phyloP scores from a whole-genome alignment of 2,329 filamentous ascomycete genomes.

The Clarireedia homoeocarpa region DNA sequence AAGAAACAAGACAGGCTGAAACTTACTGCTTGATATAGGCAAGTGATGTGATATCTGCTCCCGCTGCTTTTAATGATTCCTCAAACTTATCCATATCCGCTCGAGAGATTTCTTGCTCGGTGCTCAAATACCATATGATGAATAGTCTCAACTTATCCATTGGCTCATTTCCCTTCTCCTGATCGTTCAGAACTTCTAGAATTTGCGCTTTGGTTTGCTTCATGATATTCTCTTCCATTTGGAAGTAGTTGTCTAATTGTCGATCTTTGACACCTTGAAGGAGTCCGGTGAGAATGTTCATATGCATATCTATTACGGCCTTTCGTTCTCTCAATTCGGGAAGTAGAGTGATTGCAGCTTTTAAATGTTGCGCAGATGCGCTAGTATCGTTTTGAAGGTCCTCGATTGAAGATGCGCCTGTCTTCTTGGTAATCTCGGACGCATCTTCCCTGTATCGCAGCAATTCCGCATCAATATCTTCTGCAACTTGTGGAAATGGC shows the following conservation, averaged over 20 bases:
- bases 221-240: slow-evolving; percentile 84
- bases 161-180: slow-evolving; percentile 73
- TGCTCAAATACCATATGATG: slow-evolving; percentile 94
- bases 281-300: slow-evolving; percentile 86
- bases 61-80: slow-evolving; percentile 68
- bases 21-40: slow-evolving; percentile 79
- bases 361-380: slow-evolving; percentile 86
- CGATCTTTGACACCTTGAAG: slow-evolving; percentile 81
- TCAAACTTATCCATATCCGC: slow-evolving; percentile 81
- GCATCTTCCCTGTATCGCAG: slow-evolving; percentile 95
- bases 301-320: slow-evolving; percentile 92
- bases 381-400: slow-evolving; percentile 85
- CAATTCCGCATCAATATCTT: slow-evolving; percentile 90
- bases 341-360: slow-evolving; percentile 86
- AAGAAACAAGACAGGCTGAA: background rate
- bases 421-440: slow-evolving; percentile 89
- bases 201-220: slow-evolving; percentile 89
- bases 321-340: slow-evolving; percentile 92
- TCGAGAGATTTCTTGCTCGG: slow-evolving; percentile 78
- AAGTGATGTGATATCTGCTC: slow-evolving; percentile 68
- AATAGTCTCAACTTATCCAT: slow-evolving; percentile 88
- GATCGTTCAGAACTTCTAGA: slow-evolving; percentile 75
- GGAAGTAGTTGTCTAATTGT: slow-evolving; percentile 92
- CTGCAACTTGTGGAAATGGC: slow-evolving; percentile 91
- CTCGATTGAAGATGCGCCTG: slow-evolving; percentile 84